Evolutionary conservation across 139 green algal genomes (phyloP).

Genomic region (Chlamydomonas sp.): DNA sequence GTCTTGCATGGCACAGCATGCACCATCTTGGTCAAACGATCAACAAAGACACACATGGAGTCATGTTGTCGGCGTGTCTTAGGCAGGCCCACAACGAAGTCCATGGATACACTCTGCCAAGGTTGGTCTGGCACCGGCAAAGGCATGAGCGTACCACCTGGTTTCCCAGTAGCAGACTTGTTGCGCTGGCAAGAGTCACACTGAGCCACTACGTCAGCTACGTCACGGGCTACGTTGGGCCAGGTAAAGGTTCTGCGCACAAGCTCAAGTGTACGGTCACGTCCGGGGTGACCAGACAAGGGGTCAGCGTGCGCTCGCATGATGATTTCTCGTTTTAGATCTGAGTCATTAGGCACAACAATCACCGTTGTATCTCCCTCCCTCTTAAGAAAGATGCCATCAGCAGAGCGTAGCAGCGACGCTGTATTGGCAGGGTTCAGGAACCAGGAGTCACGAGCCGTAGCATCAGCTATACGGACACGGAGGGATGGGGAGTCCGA

Average conservation of each 20-base stretch:
- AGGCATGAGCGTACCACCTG: slow-evolving; percentile 36
- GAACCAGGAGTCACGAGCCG: background rate
- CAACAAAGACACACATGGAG: slow-evolving; percentile 55
- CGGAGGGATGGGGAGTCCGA: no score
- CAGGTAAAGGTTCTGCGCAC: slow-evolving; percentile 21
- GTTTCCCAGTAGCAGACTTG: slow-evolving; percentile 29
- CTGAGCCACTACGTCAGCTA: slow-evolving; percentile 21
- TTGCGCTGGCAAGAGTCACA: slow-evolving; percentile 51
- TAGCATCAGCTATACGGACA: background rate
- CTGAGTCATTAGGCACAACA: no score
- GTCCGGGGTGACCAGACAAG: slow-evolving; percentile 28
- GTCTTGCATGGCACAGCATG: slow-evolving; percentile 36
- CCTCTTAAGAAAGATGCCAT: no score
- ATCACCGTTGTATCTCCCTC: no score
- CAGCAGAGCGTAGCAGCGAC: no score
- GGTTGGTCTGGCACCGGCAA: slow-evolving; percentile 43
- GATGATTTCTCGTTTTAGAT: background rate
- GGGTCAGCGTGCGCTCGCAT: background rate
- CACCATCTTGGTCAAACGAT: slow-evolving; percentile 55
- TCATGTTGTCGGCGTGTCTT: slow-evolving; percentile 35
- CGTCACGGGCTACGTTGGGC: slow-evolving; percentile 17
- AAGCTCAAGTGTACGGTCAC: slow-evolving; percentile 2
- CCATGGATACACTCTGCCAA: slow-evolving; percentile 53
- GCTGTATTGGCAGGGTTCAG: no score
- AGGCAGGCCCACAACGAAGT: slow-evolving; percentile 52